A percentile compares a stretch with the other conserved stretches of the same genome.
Conservation (phyloP, 2,329 filamentous ascomycete species). For the Mariannaea sp. region DNA sequence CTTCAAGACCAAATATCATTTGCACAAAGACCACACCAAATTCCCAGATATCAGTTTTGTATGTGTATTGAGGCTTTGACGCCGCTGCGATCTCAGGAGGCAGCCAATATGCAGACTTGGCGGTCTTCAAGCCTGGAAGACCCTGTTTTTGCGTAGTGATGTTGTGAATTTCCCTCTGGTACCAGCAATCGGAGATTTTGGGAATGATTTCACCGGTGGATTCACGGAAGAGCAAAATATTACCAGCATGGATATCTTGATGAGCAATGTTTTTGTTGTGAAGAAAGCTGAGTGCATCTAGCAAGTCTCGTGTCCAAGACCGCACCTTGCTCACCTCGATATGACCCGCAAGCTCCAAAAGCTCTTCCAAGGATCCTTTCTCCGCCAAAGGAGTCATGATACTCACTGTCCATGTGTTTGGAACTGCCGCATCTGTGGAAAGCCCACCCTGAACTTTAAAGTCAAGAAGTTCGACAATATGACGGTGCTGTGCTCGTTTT, state of each 20-base stretch:
- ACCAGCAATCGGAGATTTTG: constrained; percentile 76
- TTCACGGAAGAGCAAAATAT: constrained; percentile 77
- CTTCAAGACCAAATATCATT: constrained; percentile 87
- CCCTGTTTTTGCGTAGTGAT: constrained; percentile 59
- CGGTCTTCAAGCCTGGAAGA: constrained; percentile 59
- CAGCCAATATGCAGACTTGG: constrained; percentile 81
- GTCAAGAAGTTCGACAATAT: constrained; percentile 78
- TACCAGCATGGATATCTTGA: constrained; percentile 78
- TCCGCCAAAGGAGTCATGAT: constrained; percentile 78
- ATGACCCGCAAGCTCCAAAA: constrained; percentile 77
- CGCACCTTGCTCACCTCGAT: constrained; percentile 77
- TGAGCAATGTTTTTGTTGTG: constrained; percentile 86
- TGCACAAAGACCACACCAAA: constrained; percentile 90
- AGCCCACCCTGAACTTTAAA: constrained; percentile 72
- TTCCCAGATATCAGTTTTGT: constrained; percentile 94
- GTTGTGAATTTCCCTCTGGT: constrained; percentile 69
- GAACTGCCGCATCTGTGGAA: constrained; percentile 44
- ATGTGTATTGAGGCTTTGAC: constrained; percentile 66
- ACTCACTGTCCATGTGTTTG: constrained; percentile 70
- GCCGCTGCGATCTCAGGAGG: constrained; percentile 74
- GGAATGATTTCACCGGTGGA: constrained; percentile 70
- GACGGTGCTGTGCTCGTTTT: constrained; percentile 75
- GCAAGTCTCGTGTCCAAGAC: constrained; percentile 87
- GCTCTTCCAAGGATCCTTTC: constrained; percentile 80
- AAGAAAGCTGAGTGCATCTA: constrained; percentile 86